Evolutionary conservation across 2,329 filamentous ascomycete genomes (phyloP).

Genomic region (Chaetomium sp.): DNA sequence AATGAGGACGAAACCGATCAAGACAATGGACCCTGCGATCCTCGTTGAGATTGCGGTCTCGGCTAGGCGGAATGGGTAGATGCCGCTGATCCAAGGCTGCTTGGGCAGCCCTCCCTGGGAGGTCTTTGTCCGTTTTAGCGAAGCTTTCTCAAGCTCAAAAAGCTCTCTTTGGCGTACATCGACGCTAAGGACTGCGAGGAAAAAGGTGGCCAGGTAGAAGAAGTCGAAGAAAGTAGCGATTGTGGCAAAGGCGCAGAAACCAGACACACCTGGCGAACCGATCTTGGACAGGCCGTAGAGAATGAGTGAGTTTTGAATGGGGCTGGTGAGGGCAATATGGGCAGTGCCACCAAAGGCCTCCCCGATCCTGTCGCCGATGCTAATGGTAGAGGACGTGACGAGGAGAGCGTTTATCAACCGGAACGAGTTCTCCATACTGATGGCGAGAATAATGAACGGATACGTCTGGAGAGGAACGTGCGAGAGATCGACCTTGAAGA

Average conservation of each 20-base stretch:
- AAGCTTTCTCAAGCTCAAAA: constrained; percentile 65
- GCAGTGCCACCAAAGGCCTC: constrained; percentile 74
- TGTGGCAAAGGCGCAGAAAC: constrained; percentile 75
- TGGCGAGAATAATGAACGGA: constrained; percentile 73
- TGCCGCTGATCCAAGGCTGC: constrained; percentile 61
- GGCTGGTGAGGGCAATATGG: constrained; percentile 67
- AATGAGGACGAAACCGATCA: constrained; percentile 70
- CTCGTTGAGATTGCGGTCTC: constrained; percentile 69
- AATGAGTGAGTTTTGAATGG: constrained; percentile 68
- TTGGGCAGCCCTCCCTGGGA: constrained; percentile 25
- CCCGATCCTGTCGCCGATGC: constrained; percentile 68
- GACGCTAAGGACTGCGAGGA: constrained; percentile 75
- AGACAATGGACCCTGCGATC: constrained; percentile 72
- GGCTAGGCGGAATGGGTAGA: constrained; percentile 56
- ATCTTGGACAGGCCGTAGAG: constrained; percentile 66
- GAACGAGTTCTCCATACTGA: constrained; percentile 79
- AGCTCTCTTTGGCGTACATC: constrained; percentile 77
- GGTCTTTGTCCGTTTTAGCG: constrained; percentile 45
- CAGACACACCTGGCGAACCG: constrained; percentile 70
- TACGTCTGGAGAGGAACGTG: constrained; percentile 74
- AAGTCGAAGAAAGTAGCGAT: constrained; percentile 77
- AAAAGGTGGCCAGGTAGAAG: constrained; percentile 78
- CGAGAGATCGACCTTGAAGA: constrained; percentile 74
- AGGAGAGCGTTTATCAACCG: constrained; percentile 77
- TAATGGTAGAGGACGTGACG: constrained; percentile 68